Percentiles rank a stretch among this genome's conserved stretches.
phyloP scores from a whole-genome alignment of 2,329 filamentous ascomycete genomes.

The Aureobasidium pullulans region DNA sequence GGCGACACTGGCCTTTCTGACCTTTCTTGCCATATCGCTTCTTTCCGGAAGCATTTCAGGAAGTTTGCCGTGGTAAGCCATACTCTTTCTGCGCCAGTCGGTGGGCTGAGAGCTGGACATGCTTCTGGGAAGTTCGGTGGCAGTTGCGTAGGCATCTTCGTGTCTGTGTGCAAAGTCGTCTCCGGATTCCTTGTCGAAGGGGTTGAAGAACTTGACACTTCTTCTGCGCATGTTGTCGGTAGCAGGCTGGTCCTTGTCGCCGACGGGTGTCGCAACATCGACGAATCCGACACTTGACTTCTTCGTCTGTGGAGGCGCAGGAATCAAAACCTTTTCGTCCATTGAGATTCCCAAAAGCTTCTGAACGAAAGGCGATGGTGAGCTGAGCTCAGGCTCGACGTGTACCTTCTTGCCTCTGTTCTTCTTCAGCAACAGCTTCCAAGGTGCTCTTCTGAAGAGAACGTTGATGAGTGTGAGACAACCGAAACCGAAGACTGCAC shows the following conservation, averaged over 20 bases:
- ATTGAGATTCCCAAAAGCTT: not conserved
- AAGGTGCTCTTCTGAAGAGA: constrained; percentile 11
- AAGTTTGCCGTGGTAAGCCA: not conserved
- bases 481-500: not conserved
- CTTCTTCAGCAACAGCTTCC: constrained; percentile 5
- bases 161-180: not conserved
- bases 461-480: constrained; percentile 6
- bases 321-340: not conserved
- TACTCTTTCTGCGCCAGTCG: constrained; percentile 6
- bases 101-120: not conserved
- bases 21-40: not conserved
- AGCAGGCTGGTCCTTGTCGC: not conserved
- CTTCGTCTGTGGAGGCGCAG: not conserved
- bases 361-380: constrained; percentile 5
- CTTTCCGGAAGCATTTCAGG: not conserved
- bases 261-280: not conserved
- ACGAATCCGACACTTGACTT: not conserved
- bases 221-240: not conserved
- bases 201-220: constrained; percentile 7
- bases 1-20: not conserved
- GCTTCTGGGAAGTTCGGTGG: not conserved
- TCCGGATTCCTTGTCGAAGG: not conserved
- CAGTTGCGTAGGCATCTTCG: not conserved
- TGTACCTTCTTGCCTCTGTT: not conserved
- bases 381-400: not conserved